Conservation (phyloP, 352 stramenopile species). For the Pythium chondricola region DNA sequence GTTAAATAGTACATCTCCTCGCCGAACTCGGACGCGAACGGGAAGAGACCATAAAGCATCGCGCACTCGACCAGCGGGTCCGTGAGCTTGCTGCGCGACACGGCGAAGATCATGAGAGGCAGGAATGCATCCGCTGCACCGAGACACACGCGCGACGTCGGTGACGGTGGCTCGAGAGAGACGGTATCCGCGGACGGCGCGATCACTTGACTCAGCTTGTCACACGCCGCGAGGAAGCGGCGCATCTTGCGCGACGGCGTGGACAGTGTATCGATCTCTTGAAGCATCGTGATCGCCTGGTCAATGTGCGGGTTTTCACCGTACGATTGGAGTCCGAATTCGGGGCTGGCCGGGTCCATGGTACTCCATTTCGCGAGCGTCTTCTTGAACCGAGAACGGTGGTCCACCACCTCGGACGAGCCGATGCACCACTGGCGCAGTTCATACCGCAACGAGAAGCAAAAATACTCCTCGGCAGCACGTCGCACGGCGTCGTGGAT, state of each 20-base stretch:
- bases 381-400: slow-evolving; percentile 5
- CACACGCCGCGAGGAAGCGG: slow-evolving; percentile 22
- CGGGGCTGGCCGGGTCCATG: slow-evolving; percentile 11
- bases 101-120: slow-evolving; percentile 33
- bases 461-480: slow-evolving; percentile 25
- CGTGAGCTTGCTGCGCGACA: slow-evolving; percentile 20
- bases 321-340: slow-evolving; percentile 8
- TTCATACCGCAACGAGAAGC: slow-evolving; percentile 15
- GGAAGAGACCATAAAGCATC: slow-evolving; percentile 21
- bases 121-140: slow-evolving; percentile 30
- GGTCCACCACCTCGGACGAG: background rate
- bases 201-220: slow-evolving; percentile 24
- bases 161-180: slow-evolving; percentile 4
- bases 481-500: slow-evolving; percentile 12
- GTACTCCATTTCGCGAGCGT: slow-evolving; percentile 14
- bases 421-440: slow-evolving; percentile 15
- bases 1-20: slow-evolving; percentile 40
- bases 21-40: slow-evolving; percentile 25
- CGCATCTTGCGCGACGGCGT: slow-evolving; percentile 26
- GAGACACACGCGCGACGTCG: slow-evolving; percentile 16
- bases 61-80: slow-evolving; percentile 21
- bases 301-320: background rate
- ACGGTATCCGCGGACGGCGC: slow-evolving; percentile 1
- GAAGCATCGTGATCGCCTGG: slow-evolving; percentile 14
- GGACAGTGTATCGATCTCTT: slow-evolving; percentile 12